phyloP scores from a whole-genome alignment of 179 eudicot species.

The Carnegiea gigantea region DNA sequence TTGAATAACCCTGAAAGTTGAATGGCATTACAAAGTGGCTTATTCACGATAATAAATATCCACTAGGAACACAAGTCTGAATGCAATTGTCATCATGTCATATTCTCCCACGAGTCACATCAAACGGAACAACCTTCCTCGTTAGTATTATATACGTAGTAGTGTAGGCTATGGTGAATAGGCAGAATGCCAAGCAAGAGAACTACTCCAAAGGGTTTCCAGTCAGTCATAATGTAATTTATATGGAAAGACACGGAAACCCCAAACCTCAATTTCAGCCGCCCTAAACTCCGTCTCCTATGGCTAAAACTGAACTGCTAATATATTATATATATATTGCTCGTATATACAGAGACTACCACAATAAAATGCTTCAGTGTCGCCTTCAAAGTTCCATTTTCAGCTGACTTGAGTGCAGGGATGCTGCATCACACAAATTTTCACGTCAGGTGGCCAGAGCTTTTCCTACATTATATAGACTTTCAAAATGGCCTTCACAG shows the following conservation, averaged over 20 bases:
- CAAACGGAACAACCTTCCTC: constrained; percentile 34
- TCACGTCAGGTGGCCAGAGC: constrained; percentile 2
- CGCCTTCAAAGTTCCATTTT: constrained; percentile 68
- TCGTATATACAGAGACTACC: constrained; percentile 46
- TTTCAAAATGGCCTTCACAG: no score
- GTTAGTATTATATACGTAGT: constrained; percentile 35
- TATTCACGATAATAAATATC: neutral
- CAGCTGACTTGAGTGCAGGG: constrained; percentile 62
- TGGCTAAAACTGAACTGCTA: constrained; percentile 26
- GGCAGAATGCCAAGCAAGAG: constrained; percentile 23
- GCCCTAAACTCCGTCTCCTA: constrained; percentile 23
- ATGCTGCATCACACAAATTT: constrained; percentile 41
- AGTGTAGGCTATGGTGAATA: constrained; percentile 24
- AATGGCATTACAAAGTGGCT: neutral
- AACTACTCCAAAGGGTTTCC: constrained; percentile 33
- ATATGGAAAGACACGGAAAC: constrained; percentile 34
- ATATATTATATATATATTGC: constrained; percentile 34
- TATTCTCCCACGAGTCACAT: constrained; percentile 17
- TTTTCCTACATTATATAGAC: neutral
- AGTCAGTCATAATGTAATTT: constrained; percentile 18
- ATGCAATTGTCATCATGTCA: neutral
- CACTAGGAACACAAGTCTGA: neutral
- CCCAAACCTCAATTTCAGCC: constrained; percentile 34
- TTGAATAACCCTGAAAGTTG: neutral
- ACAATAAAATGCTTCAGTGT: constrained; percentile 5